Evolutionary conservation across 2,329 filamentous ascomycete genomes (phyloP), one percentile per base, ranked within the genome.

Genomic region (Didymosphaeria variabile): DNA sequence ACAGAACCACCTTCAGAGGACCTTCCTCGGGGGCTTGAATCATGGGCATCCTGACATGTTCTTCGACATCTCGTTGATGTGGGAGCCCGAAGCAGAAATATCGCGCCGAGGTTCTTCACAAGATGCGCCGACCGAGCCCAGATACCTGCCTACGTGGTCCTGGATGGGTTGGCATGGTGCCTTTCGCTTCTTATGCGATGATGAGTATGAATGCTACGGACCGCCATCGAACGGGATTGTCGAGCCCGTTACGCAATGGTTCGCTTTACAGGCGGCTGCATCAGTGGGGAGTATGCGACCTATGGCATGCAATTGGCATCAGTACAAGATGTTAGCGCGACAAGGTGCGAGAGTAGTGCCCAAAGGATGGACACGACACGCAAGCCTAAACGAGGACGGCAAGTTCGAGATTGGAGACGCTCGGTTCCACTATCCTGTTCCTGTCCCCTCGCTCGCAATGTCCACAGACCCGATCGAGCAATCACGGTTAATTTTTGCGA

Each of bases 141-240:
- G 26, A 15, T 47, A 31, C 23, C 21, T 31, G 45, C 45, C 45
- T 29, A 47, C 17, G 7, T 47, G 45, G 45, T 47, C 45, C 8
- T 47, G 45, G 45, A 47, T 47, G 45, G 45, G 45, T 7, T 47
- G 45, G 45, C 45, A 47, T 26, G 45, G 45, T 29, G 21, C 21
- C 23, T 29, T 47, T 7, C 5, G 7, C 3, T 47, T 47, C 12
- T 12, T 47, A 17, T 12, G 10, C 9, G 45, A 47, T 29, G 21
- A 26, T 29, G 45, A 47, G 45, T 44, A 44, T 12, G 40, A 44
- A 21, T 45, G 42, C 7, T 23, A 45, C 19, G 17, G 19, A 1
- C n/a, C n/a, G 3, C n/a, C 42, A 13, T 23, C 17, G 19, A 31
- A 47, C 26, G 45, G 45, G 5, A 29, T 47, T 3, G 12, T 47